Conservation (phyloP, 768 basidiomycete genomes). For the Hericium coralloides region DNA sequence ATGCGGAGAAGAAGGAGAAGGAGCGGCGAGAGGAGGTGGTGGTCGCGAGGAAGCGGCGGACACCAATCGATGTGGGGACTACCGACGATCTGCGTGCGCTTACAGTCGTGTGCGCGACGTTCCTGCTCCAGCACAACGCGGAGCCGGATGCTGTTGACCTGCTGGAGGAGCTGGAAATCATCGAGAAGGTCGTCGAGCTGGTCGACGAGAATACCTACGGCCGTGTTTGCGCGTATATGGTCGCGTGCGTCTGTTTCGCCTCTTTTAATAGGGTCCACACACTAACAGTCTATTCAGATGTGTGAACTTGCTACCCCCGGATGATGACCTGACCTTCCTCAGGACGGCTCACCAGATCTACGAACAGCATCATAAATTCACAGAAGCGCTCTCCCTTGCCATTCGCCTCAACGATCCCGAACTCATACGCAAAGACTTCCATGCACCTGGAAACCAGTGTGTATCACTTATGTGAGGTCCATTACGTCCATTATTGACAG, state of each 20-base stretch:
- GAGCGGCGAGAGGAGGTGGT: slow-evolving; percentile 21
- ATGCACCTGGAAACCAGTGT: slow-evolving; percentile 80
- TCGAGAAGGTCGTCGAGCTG: slow-evolving; percentile 63
- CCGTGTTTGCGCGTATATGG: slow-evolving; percentile 94
- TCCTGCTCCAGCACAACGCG: slow-evolving; percentile 89
- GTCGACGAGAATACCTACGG: slow-evolving; percentile 84
- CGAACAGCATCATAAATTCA: slow-evolving; percentile 76
- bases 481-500: no score
- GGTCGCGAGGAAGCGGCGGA: slow-evolving; percentile 22
- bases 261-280: not conserved
- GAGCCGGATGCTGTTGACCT: slow-evolving; percentile 98
- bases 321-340: slow-evolving; percentile 87
- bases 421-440: slow-evolving; percentile 81
- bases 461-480: slow-evolving; percentile 28
- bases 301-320: slow-evolving; percentile 83
- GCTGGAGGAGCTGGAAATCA: slow-evolving; percentile 86
- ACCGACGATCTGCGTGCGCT: slow-evolving; percentile 69
- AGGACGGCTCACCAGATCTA: slow-evolving; percentile 86
- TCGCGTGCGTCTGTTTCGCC: slow-evolving; percentile 46
- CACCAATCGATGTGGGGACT: slow-evolving; percentile 39
- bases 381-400: slow-evolving; percentile 83
- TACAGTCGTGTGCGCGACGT: slow-evolving; percentile 78
- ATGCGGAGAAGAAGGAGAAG: slow-evolving; percentile 16
- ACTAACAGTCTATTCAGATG: slow-evolving; percentile 39
- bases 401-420: slow-evolving; percentile 76